Evolutionary conservation across 1,284 basidiomycete species (phyloP).

Genomic region (Naganishia albida): DNA sequence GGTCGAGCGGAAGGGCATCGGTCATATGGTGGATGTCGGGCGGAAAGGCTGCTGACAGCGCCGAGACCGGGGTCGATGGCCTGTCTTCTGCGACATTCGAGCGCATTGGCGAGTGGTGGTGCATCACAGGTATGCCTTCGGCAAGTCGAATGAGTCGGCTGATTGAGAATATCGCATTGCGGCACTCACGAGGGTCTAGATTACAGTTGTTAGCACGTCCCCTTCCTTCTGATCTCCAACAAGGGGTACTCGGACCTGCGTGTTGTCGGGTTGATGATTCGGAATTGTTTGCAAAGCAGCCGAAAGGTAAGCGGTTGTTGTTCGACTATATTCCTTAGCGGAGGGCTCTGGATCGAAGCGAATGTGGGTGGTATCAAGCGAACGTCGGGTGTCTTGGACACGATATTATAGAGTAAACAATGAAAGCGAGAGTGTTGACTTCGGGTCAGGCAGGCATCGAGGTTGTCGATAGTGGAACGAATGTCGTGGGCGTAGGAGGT

Average conservation of each 20-base stretch:
- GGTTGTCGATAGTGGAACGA: too few relatives aligned
- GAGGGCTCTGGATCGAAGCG: neutral
- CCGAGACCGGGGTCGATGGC: constrained; percentile 15
- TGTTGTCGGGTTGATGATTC: neutral
- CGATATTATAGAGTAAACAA: constrained; percentile 14
- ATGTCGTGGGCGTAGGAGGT: too few relatives aligned
- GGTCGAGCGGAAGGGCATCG: constrained; percentile 10
- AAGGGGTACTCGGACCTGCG: neutral
- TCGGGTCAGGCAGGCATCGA: neutral
- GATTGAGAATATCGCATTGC: neutral
- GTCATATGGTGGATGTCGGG: constrained; percentile 13
- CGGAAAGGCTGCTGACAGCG: constrained; percentile 21
- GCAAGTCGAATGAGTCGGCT: neutral
- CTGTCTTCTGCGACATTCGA: neutral
- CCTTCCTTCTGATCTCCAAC: neutral
- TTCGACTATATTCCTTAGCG: neutral
- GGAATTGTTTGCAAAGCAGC: neutral
- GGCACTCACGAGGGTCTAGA: neutral
- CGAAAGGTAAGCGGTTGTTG: neutral
- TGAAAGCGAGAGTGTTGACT: neutral
- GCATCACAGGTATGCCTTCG: too few relatives aligned
- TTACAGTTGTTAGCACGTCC: neutral
- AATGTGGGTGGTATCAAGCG: constrained; percentile 2
- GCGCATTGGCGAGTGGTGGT: constrained; percentile 1
- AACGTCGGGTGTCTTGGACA: constrained; percentile 3